A percentile compares a stretch with the other conserved stretches of the same genome.
phyloP scores from a whole-genome alignment of 2,329 filamentous ascomycete genomes.

The Acrocalymma vagum region DNA sequence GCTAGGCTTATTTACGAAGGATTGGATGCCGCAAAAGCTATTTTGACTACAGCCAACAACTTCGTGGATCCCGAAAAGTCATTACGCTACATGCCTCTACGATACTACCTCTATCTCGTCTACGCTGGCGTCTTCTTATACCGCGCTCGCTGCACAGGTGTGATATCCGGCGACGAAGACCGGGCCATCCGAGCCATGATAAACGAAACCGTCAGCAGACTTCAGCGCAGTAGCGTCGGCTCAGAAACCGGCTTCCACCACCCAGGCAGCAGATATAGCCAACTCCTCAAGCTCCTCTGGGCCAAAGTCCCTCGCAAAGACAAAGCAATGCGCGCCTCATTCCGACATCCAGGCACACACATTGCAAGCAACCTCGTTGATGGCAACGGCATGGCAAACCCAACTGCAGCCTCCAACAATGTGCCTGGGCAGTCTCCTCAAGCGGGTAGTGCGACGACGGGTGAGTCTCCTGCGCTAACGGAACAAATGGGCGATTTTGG shows the following conservation, averaged over 20 bases:
- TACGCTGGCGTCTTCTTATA: conserved; percentile 60
- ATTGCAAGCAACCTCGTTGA: conserved; percentile 36
- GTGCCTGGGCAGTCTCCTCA: conserved; percentile 33
- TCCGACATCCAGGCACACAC: conserved; percentile 42
- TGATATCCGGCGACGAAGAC: conserved; percentile 58
- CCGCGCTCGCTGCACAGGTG: conserved; percentile 57
- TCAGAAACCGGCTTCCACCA: conserved; percentile 50
- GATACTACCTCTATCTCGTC: conserved; percentile 59
- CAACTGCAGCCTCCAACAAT: conserved; percentile 8
- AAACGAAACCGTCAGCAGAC: conserved; percentile 53
- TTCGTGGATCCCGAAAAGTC: conserved; percentile 58
- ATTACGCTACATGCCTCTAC: conserved; percentile 57
- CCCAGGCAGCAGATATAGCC: conserved; percentile 56
- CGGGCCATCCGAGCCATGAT: conserved; percentile 56
- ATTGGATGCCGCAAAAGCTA: conserved; percentile 58
- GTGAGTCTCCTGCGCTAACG: conserved; percentile 51
- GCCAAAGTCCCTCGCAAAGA: conserved; percentile 53
- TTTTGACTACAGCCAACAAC: conserved; percentile 59
- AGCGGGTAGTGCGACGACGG: conserved; percentile 48
- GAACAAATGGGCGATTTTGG: conserved; percentile 60
- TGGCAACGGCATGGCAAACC: conserved; percentile 29
- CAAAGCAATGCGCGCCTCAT: conserved; percentile 31
- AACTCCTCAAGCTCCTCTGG: conserved; percentile 57
- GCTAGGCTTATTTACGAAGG: conserved; percentile 61
- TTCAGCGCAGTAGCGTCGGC: conserved; percentile 54